Percentiles rank a stretch among this genome's conserved stretches.
Conservation (phyloP, 495 filamentous ascomycete genomes). For the Penicillium soppii region DNA sequence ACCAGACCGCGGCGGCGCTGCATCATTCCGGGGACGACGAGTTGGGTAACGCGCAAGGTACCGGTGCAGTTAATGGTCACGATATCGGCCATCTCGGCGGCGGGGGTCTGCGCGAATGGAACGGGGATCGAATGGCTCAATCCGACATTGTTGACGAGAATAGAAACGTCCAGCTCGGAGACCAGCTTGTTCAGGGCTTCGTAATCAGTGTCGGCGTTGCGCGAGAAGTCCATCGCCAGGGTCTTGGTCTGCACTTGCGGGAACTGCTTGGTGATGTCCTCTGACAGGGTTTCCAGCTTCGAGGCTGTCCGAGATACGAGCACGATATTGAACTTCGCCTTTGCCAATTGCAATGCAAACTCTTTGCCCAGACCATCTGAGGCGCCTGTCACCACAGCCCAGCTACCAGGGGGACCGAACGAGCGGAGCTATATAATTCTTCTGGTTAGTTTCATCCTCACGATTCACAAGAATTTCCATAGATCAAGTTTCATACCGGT, state of each 20-base stretch:
- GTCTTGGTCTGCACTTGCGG: slow-evolving; percentile 65
- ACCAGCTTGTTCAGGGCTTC: slow-evolving; percentile 64
- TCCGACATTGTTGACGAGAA: slow-evolving; percentile 97
- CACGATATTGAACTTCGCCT: slow-evolving; percentile 86
- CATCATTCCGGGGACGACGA: slow-evolving; percentile 82
- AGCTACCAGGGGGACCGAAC: slow-evolving; percentile 89
- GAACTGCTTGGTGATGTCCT: slow-evolving; percentile 69
- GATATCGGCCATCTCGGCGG: slow-evolving; percentile 80
- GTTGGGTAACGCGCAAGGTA: slow-evolving; percentile 81
- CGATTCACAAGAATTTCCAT: neutral
- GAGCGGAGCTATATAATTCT: slow-evolving; percentile 65
- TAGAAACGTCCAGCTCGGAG: slow-evolving; percentile 72
- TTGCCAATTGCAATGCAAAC: slow-evolving; percentile 87
- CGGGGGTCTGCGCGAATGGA: slow-evolving; percentile 75
- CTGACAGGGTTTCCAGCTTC: slow-evolving; percentile 76
- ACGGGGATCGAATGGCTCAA: slow-evolving; percentile 90
- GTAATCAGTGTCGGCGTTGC: slow-evolving; percentile 75
- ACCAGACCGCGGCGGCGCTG: slow-evolving; percentile 82
- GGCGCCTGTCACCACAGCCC: slow-evolving; percentile 93
- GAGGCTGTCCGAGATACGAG: slow-evolving; percentile 91
- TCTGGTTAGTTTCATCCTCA: slow-evolving; percentile 3
- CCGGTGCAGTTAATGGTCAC: slow-evolving; percentile 91
- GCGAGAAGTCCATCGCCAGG: slow-evolving; percentile 87
- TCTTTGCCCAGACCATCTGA: slow-evolving; percentile 98
- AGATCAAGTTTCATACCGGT: slow-evolving; percentile 44